Percentiles rank a stretch among this genome's conserved stretches.
These are phyloP conservation scores for Colletotrichum neosansevieriae DNA, from an alignment of 2,329 filamentous ascomycete species.

Conservation along the genomic window DNA sequence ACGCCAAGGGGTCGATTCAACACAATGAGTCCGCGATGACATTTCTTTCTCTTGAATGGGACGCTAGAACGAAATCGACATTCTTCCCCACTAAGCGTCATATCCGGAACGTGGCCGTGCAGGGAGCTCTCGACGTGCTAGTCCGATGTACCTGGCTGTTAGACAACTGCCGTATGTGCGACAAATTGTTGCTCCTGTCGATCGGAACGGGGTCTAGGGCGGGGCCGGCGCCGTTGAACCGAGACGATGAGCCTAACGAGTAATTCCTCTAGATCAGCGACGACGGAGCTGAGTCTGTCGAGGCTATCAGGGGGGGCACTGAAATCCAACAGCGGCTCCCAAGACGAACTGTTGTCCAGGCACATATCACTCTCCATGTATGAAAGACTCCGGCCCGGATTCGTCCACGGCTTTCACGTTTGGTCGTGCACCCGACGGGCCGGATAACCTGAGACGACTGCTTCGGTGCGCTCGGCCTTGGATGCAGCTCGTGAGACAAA, in stretches of 20 bases:
- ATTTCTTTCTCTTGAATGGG: not conserved
- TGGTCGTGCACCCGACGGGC: not conserved
- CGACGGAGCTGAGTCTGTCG: not conserved
- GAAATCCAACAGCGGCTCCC: not conserved
- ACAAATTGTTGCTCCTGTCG: slow-evolving; percentile 16
- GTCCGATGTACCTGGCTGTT: not conserved
- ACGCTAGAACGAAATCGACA: slow-evolving; percentile 9
- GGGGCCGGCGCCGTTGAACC: not conserved
- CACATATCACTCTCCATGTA: not conserved
- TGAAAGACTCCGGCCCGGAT: not conserved
- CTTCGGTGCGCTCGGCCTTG: not conserved
- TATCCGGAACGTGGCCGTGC: slow-evolving; percentile 17
- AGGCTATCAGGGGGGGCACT: not conserved
- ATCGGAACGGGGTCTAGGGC: not conserved
- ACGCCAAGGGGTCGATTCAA: too few species aligned
- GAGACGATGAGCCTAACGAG: not conserved
- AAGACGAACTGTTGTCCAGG: not conserved
- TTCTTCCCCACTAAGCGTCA: not conserved
- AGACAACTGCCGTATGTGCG: slow-evolving; percentile 9
- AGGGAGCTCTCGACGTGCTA: not conserved
- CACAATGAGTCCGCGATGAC: not conserved
- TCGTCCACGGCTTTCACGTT: not conserved
- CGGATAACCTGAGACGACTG: slow-evolving; percentile 1
- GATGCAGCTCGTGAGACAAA: slow-evolving; percentile 2
- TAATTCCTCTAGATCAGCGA: slow-evolving; percentile 5